phyloP scores from a whole-genome alignment of 441 rosid genomes.

The Adansonia rubrostipa region DNA sequence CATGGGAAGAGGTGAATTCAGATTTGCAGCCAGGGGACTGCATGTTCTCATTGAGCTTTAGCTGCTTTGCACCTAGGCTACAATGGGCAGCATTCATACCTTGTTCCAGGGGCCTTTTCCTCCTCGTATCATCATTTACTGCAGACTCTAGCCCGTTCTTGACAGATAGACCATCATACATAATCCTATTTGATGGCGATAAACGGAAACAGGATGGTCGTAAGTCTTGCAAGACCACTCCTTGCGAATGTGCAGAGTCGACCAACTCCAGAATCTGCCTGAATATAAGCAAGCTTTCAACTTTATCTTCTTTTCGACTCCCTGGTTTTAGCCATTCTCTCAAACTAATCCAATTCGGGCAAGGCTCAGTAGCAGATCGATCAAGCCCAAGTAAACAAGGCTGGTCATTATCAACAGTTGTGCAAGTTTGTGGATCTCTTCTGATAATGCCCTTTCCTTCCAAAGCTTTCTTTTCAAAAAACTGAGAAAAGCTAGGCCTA shows the following conservation, averaged over 20 bases:
- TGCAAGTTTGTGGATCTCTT: conserved; percentile 38
- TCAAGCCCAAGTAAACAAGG: conserved; percentile 34
- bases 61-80: conserved; percentile 49
- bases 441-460: conserved; percentile 52
- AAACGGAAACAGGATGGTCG: conserved; percentile 59
- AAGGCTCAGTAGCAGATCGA: conserved; percentile 38
- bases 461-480: conserved; percentile 42
- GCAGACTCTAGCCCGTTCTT: conserved; percentile 40
- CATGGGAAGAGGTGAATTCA: conserved; percentile 41
- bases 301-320: conserved; percentile 46
- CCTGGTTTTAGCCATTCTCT: conserved; percentile 65
- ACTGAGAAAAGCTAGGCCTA: conserved; percentile 48
- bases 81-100: conserved; percentile 30
- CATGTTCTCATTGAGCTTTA: conserved; percentile 41
- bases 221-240: conserved; percentile 59
- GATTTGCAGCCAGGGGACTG: conserved; percentile 33
- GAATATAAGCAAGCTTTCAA: conserved; percentile 51
- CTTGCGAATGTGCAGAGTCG: conserved; percentile 69
- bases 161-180: conserved; percentile 54
- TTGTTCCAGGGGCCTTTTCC: conserved; percentile 48
- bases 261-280: conserved; percentile 78
- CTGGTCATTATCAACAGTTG: conserved; percentile 36
- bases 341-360: conserved; percentile 51
- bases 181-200: conserved; percentile 52
- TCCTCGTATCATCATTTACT: conserved; percentile 40